Conservation (phyloP, 2,329 filamentous ascomycete genomes). For the Bertia moriformis region DNA sequence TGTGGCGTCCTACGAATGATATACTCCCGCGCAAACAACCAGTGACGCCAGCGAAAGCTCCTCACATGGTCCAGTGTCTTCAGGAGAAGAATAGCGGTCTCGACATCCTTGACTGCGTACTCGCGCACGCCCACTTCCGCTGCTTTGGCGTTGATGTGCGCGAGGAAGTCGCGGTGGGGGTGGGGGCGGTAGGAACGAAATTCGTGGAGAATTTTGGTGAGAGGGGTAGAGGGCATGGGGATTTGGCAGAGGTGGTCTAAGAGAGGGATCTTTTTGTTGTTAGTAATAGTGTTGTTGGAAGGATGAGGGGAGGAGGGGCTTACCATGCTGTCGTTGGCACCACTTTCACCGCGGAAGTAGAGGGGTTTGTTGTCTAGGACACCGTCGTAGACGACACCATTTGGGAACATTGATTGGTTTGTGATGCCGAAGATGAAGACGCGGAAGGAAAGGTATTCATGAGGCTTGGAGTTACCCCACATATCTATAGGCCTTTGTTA, state of each 20-base stretch:
- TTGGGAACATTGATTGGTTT: conserved; percentile 59
- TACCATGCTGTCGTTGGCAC: conserved; percentile 60
- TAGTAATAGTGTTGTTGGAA: background rate
- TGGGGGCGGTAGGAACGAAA: conserved; percentile 56
- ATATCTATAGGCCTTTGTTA: conserved; percentile 44
- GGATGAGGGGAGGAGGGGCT: conserved; percentile 8
- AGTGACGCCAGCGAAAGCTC: conserved; percentile 31
- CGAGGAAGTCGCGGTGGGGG: conserved; percentile 53
- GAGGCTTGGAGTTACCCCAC: conserved; percentile 56
- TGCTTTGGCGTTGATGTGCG: conserved; percentile 26
- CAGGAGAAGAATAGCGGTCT: conserved; percentile 25
- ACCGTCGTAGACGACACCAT: conserved; percentile 56
- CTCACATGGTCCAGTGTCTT: conserved; percentile 27
- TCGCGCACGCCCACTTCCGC: conserved; percentile 18
- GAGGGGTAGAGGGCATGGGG: conserved; percentile 52
- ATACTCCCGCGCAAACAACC: conserved; percentile 30
- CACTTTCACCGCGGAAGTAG: conserved; percentile 55
- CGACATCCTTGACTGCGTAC: conserved; percentile 17
- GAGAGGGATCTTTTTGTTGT: conserved; percentile 35
- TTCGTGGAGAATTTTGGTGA: conserved; percentile 54
- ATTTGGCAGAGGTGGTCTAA: conserved; percentile 54
- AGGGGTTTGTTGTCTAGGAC: conserved; percentile 42
- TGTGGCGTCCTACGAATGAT: conserved; percentile 27
- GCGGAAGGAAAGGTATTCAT: conserved; percentile 52
- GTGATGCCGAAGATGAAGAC: conserved; percentile 66